phyloP scores from a whole-genome alignment of 192 early-diverging fungal genomes.

The Entomortierella beljakovae region DNA sequence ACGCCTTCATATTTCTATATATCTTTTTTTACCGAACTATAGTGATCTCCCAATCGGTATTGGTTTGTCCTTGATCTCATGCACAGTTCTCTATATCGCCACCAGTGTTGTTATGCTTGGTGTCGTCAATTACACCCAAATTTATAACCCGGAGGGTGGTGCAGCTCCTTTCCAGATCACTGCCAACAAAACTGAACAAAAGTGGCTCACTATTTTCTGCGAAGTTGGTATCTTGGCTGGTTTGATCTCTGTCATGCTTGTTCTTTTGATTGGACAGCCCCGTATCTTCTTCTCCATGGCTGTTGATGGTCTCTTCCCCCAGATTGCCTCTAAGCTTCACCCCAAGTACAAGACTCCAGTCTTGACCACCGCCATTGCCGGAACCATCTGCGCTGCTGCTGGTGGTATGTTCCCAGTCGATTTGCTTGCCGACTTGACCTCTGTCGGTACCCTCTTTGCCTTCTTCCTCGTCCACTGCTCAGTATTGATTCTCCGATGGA shows the following conservation, averaged over 20 bases:
- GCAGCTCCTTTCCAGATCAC: constrained; percentile 66
- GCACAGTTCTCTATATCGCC: constrained; percentile 82
- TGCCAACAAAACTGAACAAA: constrained; percentile 50
- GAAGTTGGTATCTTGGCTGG: constrained; percentile 83
- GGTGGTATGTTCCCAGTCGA: constrained; percentile 87
- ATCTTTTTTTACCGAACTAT: not conserved
- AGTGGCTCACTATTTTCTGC: constrained; percentile 81
- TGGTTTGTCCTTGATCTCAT: constrained; percentile 76
- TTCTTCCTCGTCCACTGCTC: constrained; percentile 87
- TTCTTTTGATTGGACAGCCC: constrained; percentile 83
- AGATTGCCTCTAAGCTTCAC: constrained; percentile 76
- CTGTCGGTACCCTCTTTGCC: constrained; percentile 88
- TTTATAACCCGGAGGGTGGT: constrained; percentile 30
- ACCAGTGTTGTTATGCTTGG: constrained; percentile 80
- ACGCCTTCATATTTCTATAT: not conserved
- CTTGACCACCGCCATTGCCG: constrained; percentile 74
- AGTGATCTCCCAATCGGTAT: constrained; percentile 88
- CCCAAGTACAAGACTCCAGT: constrained; percentile 81
- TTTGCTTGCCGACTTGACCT: constrained; percentile 86
- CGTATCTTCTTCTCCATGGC: constrained; percentile 93
- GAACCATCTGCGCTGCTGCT: constrained; percentile 71
- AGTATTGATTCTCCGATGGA: constrained; percentile 77
- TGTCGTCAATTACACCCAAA: constrained; percentile 68
- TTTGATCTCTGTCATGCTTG: constrained; percentile 83
- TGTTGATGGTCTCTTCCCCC: constrained; percentile 89